Percentiles rank a stretch among this genome's conserved stretches.
phyloP scores from a whole-genome alignment of 23 red algal genomes.

The Pyropia yezoensis region DNA sequence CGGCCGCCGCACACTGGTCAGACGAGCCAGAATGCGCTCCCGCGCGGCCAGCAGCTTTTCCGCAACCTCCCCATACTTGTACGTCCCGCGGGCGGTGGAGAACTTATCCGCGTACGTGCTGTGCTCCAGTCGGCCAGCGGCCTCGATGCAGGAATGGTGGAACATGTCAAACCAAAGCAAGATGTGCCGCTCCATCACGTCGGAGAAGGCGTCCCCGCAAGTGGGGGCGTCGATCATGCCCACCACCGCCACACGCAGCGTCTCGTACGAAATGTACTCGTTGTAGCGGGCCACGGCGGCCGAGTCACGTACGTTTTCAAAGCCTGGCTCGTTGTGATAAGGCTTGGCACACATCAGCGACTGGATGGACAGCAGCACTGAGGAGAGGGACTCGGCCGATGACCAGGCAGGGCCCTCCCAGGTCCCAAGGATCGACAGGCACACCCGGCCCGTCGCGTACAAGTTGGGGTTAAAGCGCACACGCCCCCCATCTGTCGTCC shows the following conservation, averaged over 20 bases:
- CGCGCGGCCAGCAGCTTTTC: slow-evolving; percentile 11
- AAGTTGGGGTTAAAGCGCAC: slow-evolving; percentile 82
- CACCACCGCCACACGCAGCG: slow-evolving; percentile 49
- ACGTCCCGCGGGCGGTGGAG: slow-evolving; percentile 22
- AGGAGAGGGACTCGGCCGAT: slow-evolving; percentile 46
- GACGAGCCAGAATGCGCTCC: slow-evolving; percentile 33
- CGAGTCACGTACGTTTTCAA: slow-evolving; percentile 29
- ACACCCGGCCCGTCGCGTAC: slow-evolving; percentile 62
- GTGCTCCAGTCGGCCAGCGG: slow-evolving; percentile 16
- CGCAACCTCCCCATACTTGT: slow-evolving; percentile 17
- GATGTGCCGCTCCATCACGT: slow-evolving; percentile 50
- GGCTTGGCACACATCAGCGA: slow-evolving; percentile 67
- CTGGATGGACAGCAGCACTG: slow-evolving; percentile 84
- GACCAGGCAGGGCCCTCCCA: slow-evolving; percentile 76
- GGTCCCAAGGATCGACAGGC: slow-evolving; percentile 63
- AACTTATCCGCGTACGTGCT: slow-evolving; percentile 45
- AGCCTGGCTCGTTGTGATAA: slow-evolving; percentile 82
- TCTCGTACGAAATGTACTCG: slow-evolving; percentile 61
- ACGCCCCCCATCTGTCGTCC: slow-evolving; percentile 62
- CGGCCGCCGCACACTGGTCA: slow-evolving; percentile 9
- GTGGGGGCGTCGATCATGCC: slow-evolving; percentile 39
- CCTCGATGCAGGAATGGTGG: slow-evolving; percentile 31
- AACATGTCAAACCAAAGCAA: slow-evolving; percentile 65
- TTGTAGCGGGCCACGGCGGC: slow-evolving; percentile 42
- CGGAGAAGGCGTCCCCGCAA: slow-evolving; percentile 33